Base-by-base conservation (phyloP, 768 basidiomycete genomes). In the Mycena indigotica region DNA sequence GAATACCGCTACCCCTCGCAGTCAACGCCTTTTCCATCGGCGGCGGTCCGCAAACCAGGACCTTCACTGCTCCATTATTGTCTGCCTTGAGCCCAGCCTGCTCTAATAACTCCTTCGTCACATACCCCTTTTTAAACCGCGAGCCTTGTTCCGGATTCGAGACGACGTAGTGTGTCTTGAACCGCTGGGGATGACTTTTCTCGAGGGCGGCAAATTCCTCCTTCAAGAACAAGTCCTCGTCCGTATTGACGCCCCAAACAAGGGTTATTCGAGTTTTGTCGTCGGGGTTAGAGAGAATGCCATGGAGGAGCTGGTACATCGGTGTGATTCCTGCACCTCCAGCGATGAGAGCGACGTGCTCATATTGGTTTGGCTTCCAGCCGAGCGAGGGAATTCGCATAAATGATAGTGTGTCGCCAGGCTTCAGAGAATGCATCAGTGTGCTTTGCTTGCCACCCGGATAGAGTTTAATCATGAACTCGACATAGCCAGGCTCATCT, bases 41-140 rank as follows among this genome's bases (percentile, higher is more conserved):
- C 41, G 41, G 41, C 41, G 41, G 41, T 21, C 41, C 41, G 21
- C 13, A 44, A 13, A 44, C 8, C 41, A 44, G 15, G 15, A 44
- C 41, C 21, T 44, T 44, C 6, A 44, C 41, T 13, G 12, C 5
- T 21, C 23, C 41, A 8, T 35, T 35, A 13, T 5, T 5, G 41
- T 23, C n/a, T 21, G 8, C 8, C 15, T 21, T 19, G 15, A 44
- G 21, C 6, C 41, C 41, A 8, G 41, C 41, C 6, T 19, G 15
- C 41, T 44, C 41, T 21, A 44, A 44, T 21, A 44, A 44, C 41
- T 44, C 41, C 41, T 44, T 44, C 13, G 41, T 44, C 41, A 44
- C 41, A 23, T 44, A 44, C 6, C 41, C 41, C 12, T 23, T 44
- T 6, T 13, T 8, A 23, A 16, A 44, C 35, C 12, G 35, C 35